Base-by-base conservation (phyloP, 2,329 filamentous ascomycete species). In the Akanthomyces uredinophilus region DNA sequence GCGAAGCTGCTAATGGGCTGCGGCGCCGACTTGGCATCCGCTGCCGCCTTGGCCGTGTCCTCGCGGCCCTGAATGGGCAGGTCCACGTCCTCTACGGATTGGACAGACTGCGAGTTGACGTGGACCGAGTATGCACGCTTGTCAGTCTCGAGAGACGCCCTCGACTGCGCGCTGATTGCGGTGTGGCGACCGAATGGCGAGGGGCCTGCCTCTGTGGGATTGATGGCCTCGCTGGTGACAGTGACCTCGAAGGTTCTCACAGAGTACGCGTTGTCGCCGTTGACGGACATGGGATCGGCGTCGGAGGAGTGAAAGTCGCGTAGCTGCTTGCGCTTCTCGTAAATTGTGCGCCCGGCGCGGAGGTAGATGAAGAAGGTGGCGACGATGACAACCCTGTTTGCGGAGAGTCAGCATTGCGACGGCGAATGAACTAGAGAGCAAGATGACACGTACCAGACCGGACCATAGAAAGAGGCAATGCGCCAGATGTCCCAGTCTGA, bases 391-490 rank as follows among this genome's bases (percentile, higher is more conserved):
- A 88, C 73, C 85, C 85, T 87, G 51, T 8, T 16, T 32, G 18
- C 8, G 4, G 5, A 39, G n/a, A 7, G 2, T 32, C 5, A n/a
- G 29, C 13, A 37, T 13, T 14, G n/a, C 27, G 29, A 5, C 8
- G 37, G 16, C 29, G 13, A 24, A 22, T 47, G 32, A 10, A 5
- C 27, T 29, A 7, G 14, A 10, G 22, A 7, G 35, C 24, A 24
- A 22, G 22, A 41, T 49, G 7, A 13, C 7, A 5, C 79, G 71
- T 72, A 88, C 88, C 87, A 90, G 62, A 89, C 81, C 6, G 87
- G 87, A 0, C 79, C 87, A 68, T 95, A 96, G 71, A 93, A 94
- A 32, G 86, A 83, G 3, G 84, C 83, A 62, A 95, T 86, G 44
- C 91, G 87, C 73, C 90, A 84, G 63, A 87, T 82, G 61, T 91